These are phyloP conservation scores for Colletotrichum orchidophilum DNA, from an alignment of 2,329 filamentous ascomycete species.

Conservation along the genomic window DNA sequence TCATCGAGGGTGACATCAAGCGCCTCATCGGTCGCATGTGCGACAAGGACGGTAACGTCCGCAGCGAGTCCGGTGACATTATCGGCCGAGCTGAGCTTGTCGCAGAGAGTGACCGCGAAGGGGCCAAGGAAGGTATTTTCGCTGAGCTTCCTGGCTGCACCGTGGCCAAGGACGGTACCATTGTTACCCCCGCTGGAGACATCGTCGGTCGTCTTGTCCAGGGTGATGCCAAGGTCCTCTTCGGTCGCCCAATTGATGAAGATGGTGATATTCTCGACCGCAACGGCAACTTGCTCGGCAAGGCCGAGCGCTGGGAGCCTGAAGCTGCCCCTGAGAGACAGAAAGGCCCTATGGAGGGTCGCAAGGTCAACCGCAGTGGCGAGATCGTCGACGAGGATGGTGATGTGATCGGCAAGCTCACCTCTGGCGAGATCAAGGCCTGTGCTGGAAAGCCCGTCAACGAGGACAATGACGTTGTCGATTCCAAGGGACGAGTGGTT, in stretches of 20 bases:
- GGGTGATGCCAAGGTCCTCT: conserved; percentile 77
- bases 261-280: conserved; percentile 85
- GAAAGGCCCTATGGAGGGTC: conserved; percentile 62
- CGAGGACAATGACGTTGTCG: conserved; percentile 76
- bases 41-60: conserved; percentile 76
- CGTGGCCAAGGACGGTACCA: conserved; percentile 74
- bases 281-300: conserved; percentile 69
- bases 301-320: conserved; percentile 66
- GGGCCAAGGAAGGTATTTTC: conserved; percentile 73
- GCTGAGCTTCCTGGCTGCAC: conserved; percentile 71
- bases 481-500: conserved; percentile 72
- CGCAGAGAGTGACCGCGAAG: conserved; percentile 71
- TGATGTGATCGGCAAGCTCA: conserved; percentile 72
- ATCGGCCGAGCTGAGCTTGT: conserved; percentile 75
- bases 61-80: conserved; percentile 77
- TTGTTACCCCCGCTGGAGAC: conserved; percentile 73
- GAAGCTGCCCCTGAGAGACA: conserved; percentile 57
- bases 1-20: conserved; percentile 73
- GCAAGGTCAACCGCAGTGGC: conserved; percentile 67
- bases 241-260: conserved; percentile 79
- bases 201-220: conserved; percentile 76
- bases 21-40: conserved; percentile 74
- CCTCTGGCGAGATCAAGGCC: conserved; percentile 70
- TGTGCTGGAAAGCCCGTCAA: conserved; percentile 76
- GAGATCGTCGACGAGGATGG: conserved; percentile 69